Base-by-base conservation (phyloP, 2,329 filamentous ascomycete species). In the Rutstroemia sp. region DNA sequence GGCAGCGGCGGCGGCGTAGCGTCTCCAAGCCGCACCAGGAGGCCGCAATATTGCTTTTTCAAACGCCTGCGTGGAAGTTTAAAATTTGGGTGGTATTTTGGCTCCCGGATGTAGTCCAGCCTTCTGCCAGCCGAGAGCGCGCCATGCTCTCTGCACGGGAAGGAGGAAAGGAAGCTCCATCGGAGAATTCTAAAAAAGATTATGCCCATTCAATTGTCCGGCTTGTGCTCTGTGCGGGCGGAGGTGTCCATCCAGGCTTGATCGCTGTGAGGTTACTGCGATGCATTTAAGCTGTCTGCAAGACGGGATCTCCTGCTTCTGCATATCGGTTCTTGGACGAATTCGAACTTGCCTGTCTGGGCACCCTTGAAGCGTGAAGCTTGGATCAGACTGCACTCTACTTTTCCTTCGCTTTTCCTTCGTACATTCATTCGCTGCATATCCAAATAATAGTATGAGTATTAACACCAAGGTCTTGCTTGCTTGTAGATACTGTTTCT, bases 301-400 rank as follows among this genome's bases (percentile, higher is more conserved):
- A 49, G 52, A 54, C 52, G 52, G 52, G 52, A 54, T 49, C 52
- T 49, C 52, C 45, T 54, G 52, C 52, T 54, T 54, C 7, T 54
- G 52, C 52, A 54, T 54, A 42, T 54, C 51, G 51, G 45, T 54
- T 48, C 47, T 23, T 54, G 14, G 37, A 30, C 12, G n/a, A 34
- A 19, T 41, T 27, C n/a, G 38, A 30, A 23, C 18, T 18, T 42
- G 19, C n/a, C 30, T 12, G 4, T 34, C 30, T 34, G 41, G 18
- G 21, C 41, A 44, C 18, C 41, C 41, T 44, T 44, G 41, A 44
- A 44, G 14, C 19, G 10, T 45, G 9, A 10, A 34, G 27, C 23
- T 49, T 49, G 46, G n/a, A 49, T 21, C 23, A 30, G 16, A 25
- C 19, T n/a, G 18, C 41, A 44, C 21, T 18, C 18, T 9, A 19